A percentile compares a stretch with the other conserved stretches of the same genome.
Evolutionary conservation across 2,329 filamentous ascomycete genomes (phyloP).

Genomic region (Penicillium italicum): DNA sequence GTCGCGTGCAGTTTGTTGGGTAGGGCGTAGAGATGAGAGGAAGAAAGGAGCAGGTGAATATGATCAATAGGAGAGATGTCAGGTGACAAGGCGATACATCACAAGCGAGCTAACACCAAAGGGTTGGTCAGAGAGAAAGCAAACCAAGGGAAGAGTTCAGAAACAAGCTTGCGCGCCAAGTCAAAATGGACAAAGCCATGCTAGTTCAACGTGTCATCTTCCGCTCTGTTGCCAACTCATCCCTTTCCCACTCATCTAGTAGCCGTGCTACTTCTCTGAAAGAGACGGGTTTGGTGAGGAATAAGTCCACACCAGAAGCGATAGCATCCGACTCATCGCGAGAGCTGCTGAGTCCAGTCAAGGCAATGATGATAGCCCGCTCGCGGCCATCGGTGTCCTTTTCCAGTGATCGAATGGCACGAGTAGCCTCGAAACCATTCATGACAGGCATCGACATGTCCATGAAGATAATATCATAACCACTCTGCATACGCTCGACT

Average conservation of each 20-base stretch:
- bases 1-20: neutral
- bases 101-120: too few relatives aligned
- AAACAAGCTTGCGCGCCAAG: neutral
- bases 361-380: constrained; percentile 43
- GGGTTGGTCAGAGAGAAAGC: too few relatives aligned
- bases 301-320: constrained; percentile 45
- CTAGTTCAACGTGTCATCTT: neutral
- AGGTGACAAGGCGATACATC: neutral
- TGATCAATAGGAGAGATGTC: neutral
- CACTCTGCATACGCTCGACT: constrained; percentile 30
- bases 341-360: constrained; percentile 46
- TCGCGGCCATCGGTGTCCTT: constrained; percentile 31
- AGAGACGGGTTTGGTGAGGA: constrained; percentile 48
- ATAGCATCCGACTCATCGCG: constrained; percentile 44
- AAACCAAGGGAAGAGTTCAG: neutral
- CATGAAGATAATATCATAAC: constrained; percentile 48
- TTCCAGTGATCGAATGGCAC: constrained; percentile 45
- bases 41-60: neutral
- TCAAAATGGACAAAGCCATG: neutral
- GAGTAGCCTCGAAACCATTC: constrained; percentile 48
- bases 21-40: neutral
- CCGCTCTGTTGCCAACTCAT: constrained; percentile 13
- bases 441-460: constrained; percentile 50
- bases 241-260: constrained; percentile 34
- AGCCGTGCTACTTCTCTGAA: constrained; percentile 44